Conservation (phyloP, 371 early-diverging fungal species). For the Batkoa obscura region DNA sequence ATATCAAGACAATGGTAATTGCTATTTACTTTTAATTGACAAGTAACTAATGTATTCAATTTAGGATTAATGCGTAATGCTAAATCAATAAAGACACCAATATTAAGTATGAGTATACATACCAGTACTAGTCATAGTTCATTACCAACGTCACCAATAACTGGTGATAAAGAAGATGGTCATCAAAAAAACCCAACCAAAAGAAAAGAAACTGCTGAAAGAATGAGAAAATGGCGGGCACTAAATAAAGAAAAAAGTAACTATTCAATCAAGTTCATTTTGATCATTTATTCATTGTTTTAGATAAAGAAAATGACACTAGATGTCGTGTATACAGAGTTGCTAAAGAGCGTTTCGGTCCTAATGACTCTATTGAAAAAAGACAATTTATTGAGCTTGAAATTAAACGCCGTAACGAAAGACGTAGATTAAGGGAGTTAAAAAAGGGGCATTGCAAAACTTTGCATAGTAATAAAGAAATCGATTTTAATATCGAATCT, state of each 20-base stretch:
- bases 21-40: too few species aligned
- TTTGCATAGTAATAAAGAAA: too few species aligned
- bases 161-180: too few species aligned
- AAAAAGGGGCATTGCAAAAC: too few species aligned
- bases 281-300: neutral
- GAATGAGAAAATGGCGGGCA: constrained; percentile 45
- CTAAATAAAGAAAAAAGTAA: constrained; percentile 32
- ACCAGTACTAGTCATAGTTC: too few species aligned
- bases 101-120: too few species aligned
- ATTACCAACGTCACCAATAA: too few species aligned
- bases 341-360: constrained; percentile 39
- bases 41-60: too few species aligned
- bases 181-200: neutral
- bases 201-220: constrained; percentile 9
- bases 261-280: neutral
- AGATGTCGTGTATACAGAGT: constrained; percentile 47
- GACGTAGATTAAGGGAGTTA: neutral
- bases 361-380: constrained; percentile 27
- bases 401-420: constrained; percentile 13
- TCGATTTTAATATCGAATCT: too few species aligned
- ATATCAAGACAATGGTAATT: too few species aligned
- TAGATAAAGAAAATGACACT: constrained; percentile 38
- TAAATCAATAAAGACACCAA: too few species aligned
- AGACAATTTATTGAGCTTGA: constrained; percentile 40
- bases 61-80: too few species aligned